Percentiles rank a stretch among this genome's conserved stretches.
These are phyloP conservation scores for Aspergillus heteromorphus DNA, from an alignment of 495 filamentous ascomycete genomes.

Conservation along the genomic window DNA sequence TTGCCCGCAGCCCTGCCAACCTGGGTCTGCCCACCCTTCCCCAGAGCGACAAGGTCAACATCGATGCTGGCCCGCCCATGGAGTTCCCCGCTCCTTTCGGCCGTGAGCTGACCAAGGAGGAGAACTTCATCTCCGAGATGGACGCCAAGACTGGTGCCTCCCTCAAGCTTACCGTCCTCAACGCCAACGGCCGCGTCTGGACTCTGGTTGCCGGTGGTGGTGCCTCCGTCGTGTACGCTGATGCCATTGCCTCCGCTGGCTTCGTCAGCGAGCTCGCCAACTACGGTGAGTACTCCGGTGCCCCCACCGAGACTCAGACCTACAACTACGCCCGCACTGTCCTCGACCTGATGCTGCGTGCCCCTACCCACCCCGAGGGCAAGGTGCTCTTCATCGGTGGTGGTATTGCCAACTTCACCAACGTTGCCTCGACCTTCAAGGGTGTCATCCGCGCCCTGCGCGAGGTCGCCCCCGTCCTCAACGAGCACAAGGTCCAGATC, in stretches of 20 bases:
- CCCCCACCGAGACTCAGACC: conserved; percentile 95
- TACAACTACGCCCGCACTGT: conserved; percentile 97
- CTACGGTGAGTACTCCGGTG: conserved; percentile 99
- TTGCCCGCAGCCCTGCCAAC: conserved; percentile 81
- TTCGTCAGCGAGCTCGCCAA: conserved; percentile 96
- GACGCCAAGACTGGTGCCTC: conserved; percentile 99
- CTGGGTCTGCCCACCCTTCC: conserved; percentile 67
- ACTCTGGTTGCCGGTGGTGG: conserved; percentile 98
- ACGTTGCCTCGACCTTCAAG: conserved; percentile 96
- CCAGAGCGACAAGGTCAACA: conserved; percentile 69
- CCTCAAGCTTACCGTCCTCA: conserved; percentile 95
- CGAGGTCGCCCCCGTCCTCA: conserved; percentile 77
- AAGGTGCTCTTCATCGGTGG: conserved; percentile 99
- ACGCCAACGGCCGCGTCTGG: conserved; percentile 88
- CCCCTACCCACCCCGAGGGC: conserved; percentile 78
- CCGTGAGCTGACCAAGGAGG: conserved; percentile 95
- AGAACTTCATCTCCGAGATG: conserved; percentile 96
- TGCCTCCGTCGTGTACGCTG: conserved; percentile 98
- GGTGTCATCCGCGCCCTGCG: conserved; percentile 96
- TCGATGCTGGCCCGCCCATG: conserved; percentile 96
- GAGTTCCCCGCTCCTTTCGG: conserved; percentile 99
- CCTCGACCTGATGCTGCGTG: conserved; percentile 94
- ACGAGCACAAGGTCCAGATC: conserved; percentile 97
- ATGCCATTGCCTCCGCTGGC: conserved; percentile 94
- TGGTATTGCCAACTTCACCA: conserved; percentile 99